phyloP scores from a whole-genome alignment of 1,284 basidiomycete genomes.

The Flammula alnicola region DNA sequence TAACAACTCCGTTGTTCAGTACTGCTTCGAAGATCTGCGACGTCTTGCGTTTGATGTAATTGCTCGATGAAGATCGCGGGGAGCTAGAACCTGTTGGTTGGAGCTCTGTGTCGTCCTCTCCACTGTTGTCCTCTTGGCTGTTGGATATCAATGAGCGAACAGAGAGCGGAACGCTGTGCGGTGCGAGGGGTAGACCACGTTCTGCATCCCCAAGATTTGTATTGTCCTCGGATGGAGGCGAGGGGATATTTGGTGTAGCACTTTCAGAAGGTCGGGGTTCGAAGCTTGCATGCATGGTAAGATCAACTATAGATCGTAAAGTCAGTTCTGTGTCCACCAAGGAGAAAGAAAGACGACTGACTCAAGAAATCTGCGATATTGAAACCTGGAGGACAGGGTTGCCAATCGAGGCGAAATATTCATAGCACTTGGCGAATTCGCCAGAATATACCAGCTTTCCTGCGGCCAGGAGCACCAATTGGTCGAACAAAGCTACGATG shows the following conservation, averaged over 20 bases:
- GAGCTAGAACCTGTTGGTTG: constrained; percentile 49
- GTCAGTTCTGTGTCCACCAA: not conserved
- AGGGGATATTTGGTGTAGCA: constrained; percentile 8
- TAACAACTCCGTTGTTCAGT: constrained; percentile 35
- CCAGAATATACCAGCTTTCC: constrained; percentile 89
- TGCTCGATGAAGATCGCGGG: constrained; percentile 47
- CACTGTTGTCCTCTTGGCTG: constrained; percentile 13
- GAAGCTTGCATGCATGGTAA: constrained; percentile 79
- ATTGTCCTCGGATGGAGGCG: not conserved
- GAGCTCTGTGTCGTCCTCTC: constrained; percentile 61
- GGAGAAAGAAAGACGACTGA: constrained; percentile 42
- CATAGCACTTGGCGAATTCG: constrained; percentile 72
- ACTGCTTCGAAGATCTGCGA: constrained; percentile 78
- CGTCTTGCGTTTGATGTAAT: constrained; percentile 75
- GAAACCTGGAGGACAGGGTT: constrained; percentile 91
- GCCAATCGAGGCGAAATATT: constrained; percentile 84
- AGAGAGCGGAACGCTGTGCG: constrained; percentile 38
- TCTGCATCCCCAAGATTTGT: constrained; percentile 67
- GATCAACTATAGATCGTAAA: constrained; percentile 59
- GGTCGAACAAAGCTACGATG: constrained; percentile 95
- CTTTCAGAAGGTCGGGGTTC: constrained; percentile 37
- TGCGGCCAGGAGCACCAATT: constrained; percentile 83
- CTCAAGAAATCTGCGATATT: constrained; percentile 97
- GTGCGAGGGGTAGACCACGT: constrained; percentile 43
- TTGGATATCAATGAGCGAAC: constrained; percentile 41